phyloP scores from a whole-genome alignment of 768 basidiomycete genomes.

The Epithele typhae region DNA sequence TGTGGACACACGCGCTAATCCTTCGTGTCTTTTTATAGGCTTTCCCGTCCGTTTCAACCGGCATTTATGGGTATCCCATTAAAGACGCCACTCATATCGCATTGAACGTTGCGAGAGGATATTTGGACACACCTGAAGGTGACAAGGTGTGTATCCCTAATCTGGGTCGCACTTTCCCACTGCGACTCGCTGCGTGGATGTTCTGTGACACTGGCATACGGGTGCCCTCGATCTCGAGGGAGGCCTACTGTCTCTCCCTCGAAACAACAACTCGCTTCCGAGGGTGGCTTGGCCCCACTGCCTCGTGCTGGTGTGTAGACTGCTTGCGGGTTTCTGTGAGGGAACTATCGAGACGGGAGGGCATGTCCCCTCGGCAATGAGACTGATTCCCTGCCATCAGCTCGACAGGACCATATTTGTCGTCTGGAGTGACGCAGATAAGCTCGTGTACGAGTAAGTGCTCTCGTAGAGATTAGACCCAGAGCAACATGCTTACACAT shows the following conservation, averaged over 20 bases:
- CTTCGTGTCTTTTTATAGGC: slow-evolving; percentile 42
- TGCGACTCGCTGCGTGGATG: too few relatives aligned
- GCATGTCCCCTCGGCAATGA: too few relatives aligned
- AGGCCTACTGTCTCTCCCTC: too few relatives aligned
- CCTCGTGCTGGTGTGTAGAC: too few relatives aligned
- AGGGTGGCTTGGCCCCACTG: too few relatives aligned
- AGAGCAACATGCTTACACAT: too few relatives aligned
- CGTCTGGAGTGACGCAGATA: slow-evolving; percentile 65
- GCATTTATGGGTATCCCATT: slow-evolving; percentile 75
- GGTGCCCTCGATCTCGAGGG: too few relatives aligned
- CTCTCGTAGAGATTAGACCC: neutral
- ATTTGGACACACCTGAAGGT: slow-evolving; percentile 50
- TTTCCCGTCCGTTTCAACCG: slow-evolving; percentile 79
- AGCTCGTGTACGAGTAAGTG: slow-evolving; percentile 60
- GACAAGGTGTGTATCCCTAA: slow-evolving; percentile 25
- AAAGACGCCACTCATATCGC: slow-evolving; percentile 69
- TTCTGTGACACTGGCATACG: too few relatives aligned
- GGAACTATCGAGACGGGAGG: too few relatives aligned
- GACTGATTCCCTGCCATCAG: slow-evolving; percentile 17
- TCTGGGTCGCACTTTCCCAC: neutral
- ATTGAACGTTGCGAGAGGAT: slow-evolving; percentile 50
- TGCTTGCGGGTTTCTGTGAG: too few relatives aligned
- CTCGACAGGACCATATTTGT: slow-evolving; percentile 74
- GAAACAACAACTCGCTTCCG: too few relatives aligned
- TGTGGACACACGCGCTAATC: neutral